Conservation (phyloP, 2,329 filamentous ascomycete genomes). For the Colletotrichum salicis region DNA sequence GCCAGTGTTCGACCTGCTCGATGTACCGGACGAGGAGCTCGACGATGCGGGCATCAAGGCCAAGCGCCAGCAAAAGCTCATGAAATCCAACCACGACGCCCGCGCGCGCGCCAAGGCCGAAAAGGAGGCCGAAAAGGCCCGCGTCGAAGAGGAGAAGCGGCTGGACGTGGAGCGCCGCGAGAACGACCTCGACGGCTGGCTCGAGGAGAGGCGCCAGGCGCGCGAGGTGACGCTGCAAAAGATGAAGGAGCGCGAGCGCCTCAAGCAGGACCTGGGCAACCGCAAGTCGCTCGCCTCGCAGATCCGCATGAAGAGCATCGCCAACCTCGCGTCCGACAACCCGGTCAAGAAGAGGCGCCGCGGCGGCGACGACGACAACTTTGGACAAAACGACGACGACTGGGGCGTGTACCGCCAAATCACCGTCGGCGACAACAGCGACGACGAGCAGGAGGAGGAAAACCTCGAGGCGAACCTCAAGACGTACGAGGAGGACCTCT, state of each 20-base stretch:
- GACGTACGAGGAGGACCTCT: constrained; percentile 82
- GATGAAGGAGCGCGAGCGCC: constrained; percentile 92
- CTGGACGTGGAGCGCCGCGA: constrained; percentile 85
- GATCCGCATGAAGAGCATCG: constrained; percentile 98
- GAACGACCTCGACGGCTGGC: constrained; percentile 86
- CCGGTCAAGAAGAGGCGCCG: constrained; percentile 85
- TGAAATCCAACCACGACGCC: constrained; percentile 96
- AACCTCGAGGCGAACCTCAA: constrained; percentile 81
- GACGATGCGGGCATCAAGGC: constrained; percentile 92
- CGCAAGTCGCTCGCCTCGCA: constrained; percentile 96
- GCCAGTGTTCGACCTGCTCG: constrained; percentile 88
- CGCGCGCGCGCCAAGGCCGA: constrained; percentile 93
- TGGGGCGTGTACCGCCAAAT: constrained; percentile 98
- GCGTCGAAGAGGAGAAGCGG: constrained; percentile 83
- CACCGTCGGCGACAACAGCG: constrained; percentile 81
- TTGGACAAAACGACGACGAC: constrained; percentile 96
- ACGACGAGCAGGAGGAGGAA: constrained; percentile 93
- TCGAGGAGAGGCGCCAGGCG: constrained; percentile 81
- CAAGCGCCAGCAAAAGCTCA: constrained; percentile 89
- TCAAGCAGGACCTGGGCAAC: constrained; percentile 95
- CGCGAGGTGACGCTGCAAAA: constrained; percentile 78
- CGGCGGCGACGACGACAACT: constrained; percentile 93
- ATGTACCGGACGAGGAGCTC: constrained; percentile 89
- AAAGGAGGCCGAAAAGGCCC: constrained; percentile 91
- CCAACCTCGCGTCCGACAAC: constrained; percentile 91